Percentiles rank a stretch among this genome's conserved stretches.
These are phyloP conservation scores for Melampsora larici-populina DNA, from an alignment of 1,284 basidiomycete species.

Conservation along the genomic window DNA sequence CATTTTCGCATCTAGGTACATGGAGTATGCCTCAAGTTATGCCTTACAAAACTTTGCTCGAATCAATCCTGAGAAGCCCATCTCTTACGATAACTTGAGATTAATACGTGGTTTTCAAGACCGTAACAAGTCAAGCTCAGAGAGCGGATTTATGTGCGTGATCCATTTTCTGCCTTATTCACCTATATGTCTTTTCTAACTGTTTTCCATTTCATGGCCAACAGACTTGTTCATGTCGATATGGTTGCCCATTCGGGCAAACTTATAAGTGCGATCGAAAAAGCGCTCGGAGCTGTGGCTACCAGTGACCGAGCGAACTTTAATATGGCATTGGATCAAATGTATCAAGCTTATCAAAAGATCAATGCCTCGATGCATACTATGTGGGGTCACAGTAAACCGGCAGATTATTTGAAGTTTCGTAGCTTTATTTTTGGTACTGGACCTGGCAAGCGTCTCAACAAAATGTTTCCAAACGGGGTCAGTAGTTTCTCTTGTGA, in stretches of 20 bases:
- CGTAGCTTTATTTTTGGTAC: slow-evolving; percentile 52
- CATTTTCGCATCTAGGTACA: not conserved
- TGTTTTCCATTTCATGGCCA: too few relatives aligned
- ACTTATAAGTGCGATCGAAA: slow-evolving; percentile 48
- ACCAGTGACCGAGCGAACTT: slow-evolving; percentile 46
- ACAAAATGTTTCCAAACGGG: slow-evolving; percentile 52
- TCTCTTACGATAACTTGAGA: slow-evolving; percentile 49
- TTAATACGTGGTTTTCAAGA: slow-evolving; percentile 51
- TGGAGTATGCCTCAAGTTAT: slow-evolving; percentile 49
- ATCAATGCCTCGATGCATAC: slow-evolving; percentile 52
- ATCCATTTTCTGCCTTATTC: not conserved
- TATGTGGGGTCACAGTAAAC: slow-evolving; percentile 50
- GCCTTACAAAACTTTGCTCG: slow-evolving; percentile 50
- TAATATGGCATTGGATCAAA: slow-evolving; percentile 47
- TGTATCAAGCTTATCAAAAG: slow-evolving; percentile 47
- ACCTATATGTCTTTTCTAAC: too few relatives aligned
- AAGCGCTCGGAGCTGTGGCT: slow-evolving; percentile 47
- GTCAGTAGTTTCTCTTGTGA: too few relatives aligned
- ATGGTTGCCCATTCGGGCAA: slow-evolving; percentile 51
- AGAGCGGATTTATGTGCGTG: slow-evolving; percentile 51
- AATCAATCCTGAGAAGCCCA: slow-evolving; percentile 43
- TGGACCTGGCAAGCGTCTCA: slow-evolving; percentile 49
- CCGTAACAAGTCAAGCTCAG: slow-evolving; percentile 48
- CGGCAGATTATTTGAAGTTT: slow-evolving; percentile 51
- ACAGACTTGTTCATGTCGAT: slow-evolving; percentile 25